Percentiles rank a stretch among this genome's conserved stretches.
Evolutionary conservation across 176 grass and related monocot genomes (phyloP).

Genomic region (Alloteropsis semialata): DNA sequence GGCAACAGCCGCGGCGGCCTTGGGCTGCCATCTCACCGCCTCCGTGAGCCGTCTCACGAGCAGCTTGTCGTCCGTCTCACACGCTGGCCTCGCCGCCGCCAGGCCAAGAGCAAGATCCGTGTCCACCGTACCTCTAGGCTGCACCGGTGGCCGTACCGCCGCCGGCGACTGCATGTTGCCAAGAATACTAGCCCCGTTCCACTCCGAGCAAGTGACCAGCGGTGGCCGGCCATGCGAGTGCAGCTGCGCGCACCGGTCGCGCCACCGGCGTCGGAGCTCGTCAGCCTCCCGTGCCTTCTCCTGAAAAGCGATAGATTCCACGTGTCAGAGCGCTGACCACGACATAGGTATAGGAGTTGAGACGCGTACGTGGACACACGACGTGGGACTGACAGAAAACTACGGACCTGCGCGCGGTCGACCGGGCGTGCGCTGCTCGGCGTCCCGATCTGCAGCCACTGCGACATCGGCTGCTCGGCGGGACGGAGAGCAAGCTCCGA

Average conservation of each 20-base stretch:
- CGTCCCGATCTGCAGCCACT: conserved; percentile 66
- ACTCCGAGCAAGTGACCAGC: conserved; percentile 35
- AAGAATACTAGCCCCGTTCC: conserved; percentile 34
- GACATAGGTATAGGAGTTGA: neutral
- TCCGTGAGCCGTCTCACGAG: conserved; percentile 53
- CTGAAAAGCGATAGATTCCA: conserved; percentile 14
- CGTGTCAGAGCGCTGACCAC: neutral
- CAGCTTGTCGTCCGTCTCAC: conserved; percentile 24
- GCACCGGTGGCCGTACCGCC: neutral
- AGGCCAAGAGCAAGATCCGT: conserved; percentile 54
- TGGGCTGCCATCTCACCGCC: conserved; percentile 64
- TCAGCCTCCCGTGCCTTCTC: conserved; percentile 44
- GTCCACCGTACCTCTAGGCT: conserved; percentile 31
- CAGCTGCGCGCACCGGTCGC: conserved; percentile 47
- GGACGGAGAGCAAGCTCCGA: neutral
- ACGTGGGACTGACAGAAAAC: neutral
- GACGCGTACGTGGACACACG: neutral
- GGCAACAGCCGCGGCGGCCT: conserved; percentile 49
- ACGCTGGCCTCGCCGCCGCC: neutral
- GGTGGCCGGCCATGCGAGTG: conserved; percentile 17
- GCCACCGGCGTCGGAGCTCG: conserved; percentile 51
- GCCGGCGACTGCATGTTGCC: conserved; percentile 20
- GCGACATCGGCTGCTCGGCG: conserved; percentile 36
- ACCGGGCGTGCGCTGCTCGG: conserved; percentile 21
- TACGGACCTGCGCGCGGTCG: conserved; percentile 36